phyloP scores from a whole-genome alignment of 441 rosid species.

The Erodium moschatum region DNA sequence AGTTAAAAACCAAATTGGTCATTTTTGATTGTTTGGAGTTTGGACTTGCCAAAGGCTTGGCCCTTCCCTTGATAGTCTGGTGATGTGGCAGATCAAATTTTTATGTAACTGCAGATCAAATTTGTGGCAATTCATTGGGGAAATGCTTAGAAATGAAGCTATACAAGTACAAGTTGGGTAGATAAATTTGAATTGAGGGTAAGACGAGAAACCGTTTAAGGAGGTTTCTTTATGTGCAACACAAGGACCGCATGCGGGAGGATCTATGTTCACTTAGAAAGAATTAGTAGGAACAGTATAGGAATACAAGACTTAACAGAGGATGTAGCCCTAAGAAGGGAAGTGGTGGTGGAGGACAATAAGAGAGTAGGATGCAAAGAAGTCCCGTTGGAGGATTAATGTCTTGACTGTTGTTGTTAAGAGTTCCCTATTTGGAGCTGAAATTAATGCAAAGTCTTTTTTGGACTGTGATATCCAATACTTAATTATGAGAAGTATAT shows the following conservation, averaged over 20 bases:
- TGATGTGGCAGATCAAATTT: constrained; percentile 2
- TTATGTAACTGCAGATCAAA: not conserved
- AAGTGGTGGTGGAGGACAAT: not conserved
- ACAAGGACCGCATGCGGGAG: not conserved
- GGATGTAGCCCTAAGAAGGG: not conserved
- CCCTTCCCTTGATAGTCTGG: not conserved
- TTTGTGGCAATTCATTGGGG: not conserved
- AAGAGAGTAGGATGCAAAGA: not conserved
- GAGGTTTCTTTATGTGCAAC: not conserved
- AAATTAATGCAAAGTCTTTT: not conserved
- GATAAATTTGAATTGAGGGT: not conserved
- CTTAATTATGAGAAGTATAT: not conserved
- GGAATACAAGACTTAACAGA: not conserved
- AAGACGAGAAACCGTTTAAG: not conserved
- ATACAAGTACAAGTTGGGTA: not conserved
- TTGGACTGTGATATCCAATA: not conserved
- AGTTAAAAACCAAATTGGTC: not conserved
- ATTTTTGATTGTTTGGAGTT: not conserved
- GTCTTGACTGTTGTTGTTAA: not conserved
- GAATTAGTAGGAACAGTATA: not conserved
- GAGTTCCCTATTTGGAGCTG: not conserved
- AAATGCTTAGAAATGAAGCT: not conserved
- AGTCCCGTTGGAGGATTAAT: not conserved
- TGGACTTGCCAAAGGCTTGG: constrained; percentile 5
- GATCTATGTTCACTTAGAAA: not conserved